These are phyloP conservation scores for Geotrichum aggregatum DNA, from an alignment of 1,139 yeast genomes.

Conservation along the genomic window DNA sequence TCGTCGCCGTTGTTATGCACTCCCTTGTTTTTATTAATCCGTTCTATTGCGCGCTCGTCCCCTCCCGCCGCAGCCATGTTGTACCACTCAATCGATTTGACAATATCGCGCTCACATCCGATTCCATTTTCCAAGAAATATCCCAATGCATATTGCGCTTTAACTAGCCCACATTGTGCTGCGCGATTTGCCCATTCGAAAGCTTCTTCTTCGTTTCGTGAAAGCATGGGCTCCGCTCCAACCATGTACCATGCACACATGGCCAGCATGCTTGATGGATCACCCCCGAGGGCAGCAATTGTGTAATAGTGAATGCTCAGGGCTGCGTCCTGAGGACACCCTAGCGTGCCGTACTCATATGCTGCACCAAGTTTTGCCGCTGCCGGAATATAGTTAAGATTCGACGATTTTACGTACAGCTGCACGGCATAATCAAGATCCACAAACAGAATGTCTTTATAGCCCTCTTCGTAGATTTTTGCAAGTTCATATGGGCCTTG, in stretches of 20 bases:
- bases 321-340: constrained; percentile 76
- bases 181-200: constrained; percentile 93
- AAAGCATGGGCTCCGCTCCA: constrained; percentile 79
- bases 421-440: constrained; percentile 84
- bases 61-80: constrained; percentile 68
- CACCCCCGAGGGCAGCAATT: constrained; percentile 84
- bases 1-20: neutral
- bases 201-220: constrained; percentile 77
- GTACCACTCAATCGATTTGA: constrained; percentile 71
- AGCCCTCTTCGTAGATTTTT: constrained; percentile 77
- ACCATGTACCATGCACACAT: constrained; percentile 95
- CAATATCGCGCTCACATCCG: constrained; percentile 63
- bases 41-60: constrained; percentile 55
- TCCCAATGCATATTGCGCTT: constrained; percentile 84
- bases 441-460: constrained; percentile 76
- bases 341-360: constrained; percentile 74
- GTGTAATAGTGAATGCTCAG: constrained; percentile 90
- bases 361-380: constrained; percentile 76
- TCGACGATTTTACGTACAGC: constrained; percentile 83
- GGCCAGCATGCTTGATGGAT: constrained; percentile 87
- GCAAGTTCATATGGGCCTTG: constrained; percentile 94
- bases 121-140: constrained; percentile 83
- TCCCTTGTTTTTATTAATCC: constrained; percentile 28
- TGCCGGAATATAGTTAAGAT: constrained; percentile 77
- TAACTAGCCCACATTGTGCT: constrained; percentile 66